Evolutionary conservation across 2,329 filamentous ascomycete genomes (phyloP).

Genomic region (Colletotrichum eleusines): DNA sequence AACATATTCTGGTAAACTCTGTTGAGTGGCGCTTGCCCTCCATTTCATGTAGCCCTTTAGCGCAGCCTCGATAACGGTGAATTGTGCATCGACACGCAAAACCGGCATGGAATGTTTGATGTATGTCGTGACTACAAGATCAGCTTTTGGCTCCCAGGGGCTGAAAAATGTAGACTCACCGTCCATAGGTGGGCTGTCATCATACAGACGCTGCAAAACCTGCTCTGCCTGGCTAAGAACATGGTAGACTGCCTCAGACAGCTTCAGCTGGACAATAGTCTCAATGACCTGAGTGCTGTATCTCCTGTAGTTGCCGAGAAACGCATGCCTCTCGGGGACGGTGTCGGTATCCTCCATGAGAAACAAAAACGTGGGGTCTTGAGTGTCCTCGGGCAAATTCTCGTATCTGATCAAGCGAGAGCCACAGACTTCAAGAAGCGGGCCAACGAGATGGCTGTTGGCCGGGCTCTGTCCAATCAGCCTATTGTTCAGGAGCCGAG

Average conservation of each 20-base stretch:
- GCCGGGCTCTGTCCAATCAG: constrained; percentile 74
- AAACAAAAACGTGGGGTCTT: constrained; percentile 84
- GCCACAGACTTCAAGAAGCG: constrained; percentile 85
- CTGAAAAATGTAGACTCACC: constrained; percentile 57
- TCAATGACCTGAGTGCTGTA: constrained; percentile 93
- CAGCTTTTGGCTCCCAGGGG: not conserved
- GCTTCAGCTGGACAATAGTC: constrained; percentile 82
- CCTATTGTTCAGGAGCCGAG: constrained; percentile 79
- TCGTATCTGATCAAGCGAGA: constrained; percentile 90
- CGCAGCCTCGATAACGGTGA: constrained; percentile 88
- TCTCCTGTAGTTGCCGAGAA: constrained; percentile 93
- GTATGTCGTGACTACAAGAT: constrained; percentile 64
- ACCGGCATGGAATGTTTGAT: constrained; percentile 78
- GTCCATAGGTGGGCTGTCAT: constrained; percentile 74
- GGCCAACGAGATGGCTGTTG: constrained; percentile 75
- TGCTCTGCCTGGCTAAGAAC: constrained; percentile 85
- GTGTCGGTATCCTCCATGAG: constrained; percentile 96
- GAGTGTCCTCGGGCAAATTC: constrained; percentile 82
- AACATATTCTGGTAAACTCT: constrained; percentile 41
- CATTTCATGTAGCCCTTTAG: constrained; percentile 91
- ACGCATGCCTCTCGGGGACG: constrained; percentile 91
- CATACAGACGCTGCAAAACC: constrained; percentile 81
- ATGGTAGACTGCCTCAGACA: constrained; percentile 87
- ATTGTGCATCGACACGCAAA: constrained; percentile 87
- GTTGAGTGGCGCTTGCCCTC: constrained; percentile 55